These are phyloP conservation scores for Suhomyces bolitotheri DNA, from an alignment of 1,139 yeast genomes.

Conservation along the genomic window DNA sequence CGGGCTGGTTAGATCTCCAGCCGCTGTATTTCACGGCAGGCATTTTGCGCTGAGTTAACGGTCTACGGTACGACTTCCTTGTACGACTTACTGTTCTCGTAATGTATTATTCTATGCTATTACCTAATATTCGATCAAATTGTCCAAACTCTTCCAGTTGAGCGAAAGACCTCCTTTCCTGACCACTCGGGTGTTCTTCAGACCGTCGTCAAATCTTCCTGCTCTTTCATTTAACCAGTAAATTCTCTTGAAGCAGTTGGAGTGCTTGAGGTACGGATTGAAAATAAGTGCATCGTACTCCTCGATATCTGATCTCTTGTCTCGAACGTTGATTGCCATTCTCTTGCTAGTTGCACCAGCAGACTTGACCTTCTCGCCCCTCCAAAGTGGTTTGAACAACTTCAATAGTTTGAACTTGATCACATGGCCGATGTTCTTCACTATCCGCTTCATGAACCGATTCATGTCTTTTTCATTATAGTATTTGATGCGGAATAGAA, in stretches of 20 bases:
- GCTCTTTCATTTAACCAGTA: constrained; percentile 31
- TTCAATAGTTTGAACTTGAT: constrained; percentile 28
- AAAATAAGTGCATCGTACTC: constrained; percentile 31
- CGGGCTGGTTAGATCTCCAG: too few relatives aligned
- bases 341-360: background rate
- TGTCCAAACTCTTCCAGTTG: constrained; percentile 15
- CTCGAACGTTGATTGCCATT: background rate
- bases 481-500: constrained; percentile 39
- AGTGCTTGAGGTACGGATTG: constrained; percentile 27
- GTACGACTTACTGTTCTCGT: too few relatives aligned
- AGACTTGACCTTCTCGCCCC: background rate
- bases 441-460: constrained; percentile 28
- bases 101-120: background rate
- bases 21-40: too few relatives aligned
- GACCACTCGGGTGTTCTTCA: constrained; percentile 3
- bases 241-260: constrained; percentile 31
- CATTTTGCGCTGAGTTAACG: too few relatives aligned
- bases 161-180: constrained; percentile 8
- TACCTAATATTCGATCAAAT: constrained; percentile 10
- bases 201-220: constrained; percentile 6
- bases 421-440: constrained; percentile 29
- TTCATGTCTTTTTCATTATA: constrained; percentile 27
- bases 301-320: background rate
- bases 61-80: too few relatives aligned
- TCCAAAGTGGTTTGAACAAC: constrained; percentile 21